Conservation (phyloP, 805 yeast species). For the Lipomyces yamadae region DNA sequence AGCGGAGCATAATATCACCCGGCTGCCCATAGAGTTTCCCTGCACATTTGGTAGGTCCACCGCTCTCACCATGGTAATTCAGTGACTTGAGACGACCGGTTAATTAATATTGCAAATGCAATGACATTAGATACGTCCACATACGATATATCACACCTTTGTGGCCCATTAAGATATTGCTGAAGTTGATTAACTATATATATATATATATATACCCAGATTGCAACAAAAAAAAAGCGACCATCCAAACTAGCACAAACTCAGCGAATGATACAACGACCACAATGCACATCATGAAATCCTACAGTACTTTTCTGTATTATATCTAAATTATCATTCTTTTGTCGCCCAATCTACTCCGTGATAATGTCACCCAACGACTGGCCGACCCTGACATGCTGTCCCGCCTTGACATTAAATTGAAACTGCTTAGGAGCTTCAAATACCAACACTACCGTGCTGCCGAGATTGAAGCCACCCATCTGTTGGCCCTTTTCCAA, state of each 20-base stretch:
- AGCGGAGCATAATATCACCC: too few relatives aligned
- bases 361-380: constrained; percentile 46
- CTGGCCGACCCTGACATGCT: constrained; percentile 84
- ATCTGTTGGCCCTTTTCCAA: constrained; percentile 89
- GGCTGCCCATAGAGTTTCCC: too few relatives aligned
- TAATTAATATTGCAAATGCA: background rate
- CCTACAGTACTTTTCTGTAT: background rate
- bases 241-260: background rate
- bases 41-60: too few relatives aligned
- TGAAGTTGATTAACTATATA: too few relatives aligned
- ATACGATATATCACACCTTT: background rate
- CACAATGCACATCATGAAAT: background rate
- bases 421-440: constrained; percentile 88
- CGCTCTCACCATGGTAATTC: too few relatives aligned
- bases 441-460: constrained; percentile 94
- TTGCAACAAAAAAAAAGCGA: background rate
- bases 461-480: constrained; percentile 96
- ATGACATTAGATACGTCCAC: background rate
- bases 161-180: background rate
- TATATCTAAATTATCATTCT: too few relatives aligned
- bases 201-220: background rate
- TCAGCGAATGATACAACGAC: background rate
- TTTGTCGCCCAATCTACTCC: background rate
- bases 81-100: too few relatives aligned
- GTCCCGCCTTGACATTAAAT: constrained; percentile 72